These are phyloP conservation scores for Aspergillus sojae DNA, from an alignment of 2,329 filamentous ascomycete species.

Conservation along the genomic window DNA sequence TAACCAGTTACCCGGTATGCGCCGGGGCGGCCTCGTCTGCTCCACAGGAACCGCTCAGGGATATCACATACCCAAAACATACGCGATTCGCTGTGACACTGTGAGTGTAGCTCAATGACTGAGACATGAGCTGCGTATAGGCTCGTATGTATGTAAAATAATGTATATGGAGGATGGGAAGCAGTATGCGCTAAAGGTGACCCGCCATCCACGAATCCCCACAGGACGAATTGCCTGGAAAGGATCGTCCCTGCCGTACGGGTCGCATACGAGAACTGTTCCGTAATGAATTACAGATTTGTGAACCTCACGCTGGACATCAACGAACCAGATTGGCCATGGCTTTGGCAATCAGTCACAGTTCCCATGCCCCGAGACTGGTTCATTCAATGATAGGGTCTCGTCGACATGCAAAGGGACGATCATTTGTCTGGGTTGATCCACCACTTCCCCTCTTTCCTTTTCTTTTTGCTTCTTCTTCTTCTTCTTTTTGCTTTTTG, in stretches of 20 bases:
- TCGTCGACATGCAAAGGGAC: neutral
- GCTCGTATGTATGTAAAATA: neutral
- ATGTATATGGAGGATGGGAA: neutral
- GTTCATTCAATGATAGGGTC: neutral
- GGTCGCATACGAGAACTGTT: slow-evolving; percentile 1
- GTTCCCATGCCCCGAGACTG: neutral
- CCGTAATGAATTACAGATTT: neutral
- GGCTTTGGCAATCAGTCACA: neutral
- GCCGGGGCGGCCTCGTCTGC: neutral
- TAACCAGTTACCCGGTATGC: neutral
- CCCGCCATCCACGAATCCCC: neutral
- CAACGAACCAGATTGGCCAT: neutral
- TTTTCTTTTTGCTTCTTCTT: neutral
- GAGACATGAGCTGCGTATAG: neutral
- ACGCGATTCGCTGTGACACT: neutral
- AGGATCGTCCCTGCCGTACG: neutral
- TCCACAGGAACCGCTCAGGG: neutral
- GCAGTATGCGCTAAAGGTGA: neutral
- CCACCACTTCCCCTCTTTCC: neutral
- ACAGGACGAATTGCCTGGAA: neutral
- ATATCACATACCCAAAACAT: too few relatives aligned
- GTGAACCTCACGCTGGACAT: too few relatives aligned
- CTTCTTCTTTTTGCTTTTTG: neutral
- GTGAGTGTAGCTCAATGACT: neutral
- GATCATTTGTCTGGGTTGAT: slow-evolving; percentile 3